Evolutionary conservation across 805 yeast species (phyloP).

Genomic region (Candida pseudoglaebosa): DNA sequence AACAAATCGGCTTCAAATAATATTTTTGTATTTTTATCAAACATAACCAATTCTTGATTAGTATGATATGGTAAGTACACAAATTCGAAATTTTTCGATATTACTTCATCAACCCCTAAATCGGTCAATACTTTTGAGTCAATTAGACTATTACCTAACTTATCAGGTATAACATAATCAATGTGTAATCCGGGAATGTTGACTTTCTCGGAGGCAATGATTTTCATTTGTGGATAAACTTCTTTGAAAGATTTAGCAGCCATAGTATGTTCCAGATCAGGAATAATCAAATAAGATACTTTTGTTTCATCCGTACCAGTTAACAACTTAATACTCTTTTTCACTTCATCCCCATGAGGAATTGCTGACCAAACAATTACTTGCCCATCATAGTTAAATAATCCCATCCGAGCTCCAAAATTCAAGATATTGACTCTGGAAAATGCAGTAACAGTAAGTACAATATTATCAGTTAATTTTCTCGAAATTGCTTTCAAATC

Average conservation of each 20-base stretch:
- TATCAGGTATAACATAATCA: constrained; percentile 36
- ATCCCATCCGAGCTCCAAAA: constrained; percentile 42
- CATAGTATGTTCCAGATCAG: constrained; percentile 64
- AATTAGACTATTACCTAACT: constrained; percentile 31
- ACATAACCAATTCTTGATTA: constrained; percentile 58
- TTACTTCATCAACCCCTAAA: constrained; percentile 36
- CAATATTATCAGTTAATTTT: constrained; percentile 30
- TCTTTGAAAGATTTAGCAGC: constrained; percentile 52
- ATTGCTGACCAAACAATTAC: constrained; percentile 55
- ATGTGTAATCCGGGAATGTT: constrained; percentile 28
- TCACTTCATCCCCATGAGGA: constrained; percentile 48
- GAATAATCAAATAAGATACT: constrained; percentile 52
- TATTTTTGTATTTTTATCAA: constrained; percentile 43
- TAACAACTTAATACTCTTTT: constrained; percentile 31
- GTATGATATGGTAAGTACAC: constrained; percentile 52
- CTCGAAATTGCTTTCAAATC: constrained; percentile 29
- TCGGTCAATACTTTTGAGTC: constrained; percentile 19
- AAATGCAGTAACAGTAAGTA: constrained; percentile 33
- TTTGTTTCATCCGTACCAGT: constrained; percentile 31
- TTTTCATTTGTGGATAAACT: constrained; percentile 45
- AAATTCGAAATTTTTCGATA: constrained; percentile 46
- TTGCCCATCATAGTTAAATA: constrained; percentile 25
- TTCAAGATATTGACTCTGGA: constrained; percentile 26
- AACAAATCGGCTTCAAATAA: constrained; percentile 58
- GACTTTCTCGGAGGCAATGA: constrained; percentile 50